phyloP scores from a whole-genome alignment of 805 yeast genomes.

The Candida yuanshanica region DNA sequence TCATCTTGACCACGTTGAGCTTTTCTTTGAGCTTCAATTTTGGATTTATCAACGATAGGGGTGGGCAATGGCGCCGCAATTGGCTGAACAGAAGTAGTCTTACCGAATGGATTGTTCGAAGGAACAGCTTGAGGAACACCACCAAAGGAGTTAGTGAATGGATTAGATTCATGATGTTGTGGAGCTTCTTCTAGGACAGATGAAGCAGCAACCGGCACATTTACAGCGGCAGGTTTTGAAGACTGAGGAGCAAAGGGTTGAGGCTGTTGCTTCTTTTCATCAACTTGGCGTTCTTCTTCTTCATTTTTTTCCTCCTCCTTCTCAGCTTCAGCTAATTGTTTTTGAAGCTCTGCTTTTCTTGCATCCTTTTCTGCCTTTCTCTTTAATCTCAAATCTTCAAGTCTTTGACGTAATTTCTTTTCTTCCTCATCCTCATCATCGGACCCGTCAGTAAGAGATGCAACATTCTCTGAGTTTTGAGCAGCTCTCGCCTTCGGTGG shows the following conservation, averaged over 20 bases:
- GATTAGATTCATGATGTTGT: constrained; percentile 23
- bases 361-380: constrained; percentile 57
- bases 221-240: constrained; percentile 9
- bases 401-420: constrained; percentile 34
- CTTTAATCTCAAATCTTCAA: constrained; percentile 39
- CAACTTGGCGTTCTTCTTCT: constrained; percentile 35
- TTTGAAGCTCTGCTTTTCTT: constrained; percentile 49
- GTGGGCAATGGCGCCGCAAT: background rate
- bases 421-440: constrained; percentile 45
- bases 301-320: constrained; percentile 40
- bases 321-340: constrained; percentile 51
- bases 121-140: constrained; percentile 10
- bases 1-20: constrained; percentile 51
- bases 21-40: constrained; percentile 65
- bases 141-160: constrained; percentile 17
- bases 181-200: constrained; percentile 10
- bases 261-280: constrained; percentile 8
- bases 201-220: constrained; percentile 10
- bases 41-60: constrained; percentile 42
- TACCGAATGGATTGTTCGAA: constrained; percentile 54
- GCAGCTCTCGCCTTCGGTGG: constrained; percentile 9
- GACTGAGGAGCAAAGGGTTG: constrained; percentile 18
- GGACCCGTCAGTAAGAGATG: constrained; percentile 15
- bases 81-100: constrained; percentile 30
- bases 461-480: background rate